Base-by-base conservation (phyloP, 176 grass and related monocot genomes). In the Tuctoria greenei region DNA sequence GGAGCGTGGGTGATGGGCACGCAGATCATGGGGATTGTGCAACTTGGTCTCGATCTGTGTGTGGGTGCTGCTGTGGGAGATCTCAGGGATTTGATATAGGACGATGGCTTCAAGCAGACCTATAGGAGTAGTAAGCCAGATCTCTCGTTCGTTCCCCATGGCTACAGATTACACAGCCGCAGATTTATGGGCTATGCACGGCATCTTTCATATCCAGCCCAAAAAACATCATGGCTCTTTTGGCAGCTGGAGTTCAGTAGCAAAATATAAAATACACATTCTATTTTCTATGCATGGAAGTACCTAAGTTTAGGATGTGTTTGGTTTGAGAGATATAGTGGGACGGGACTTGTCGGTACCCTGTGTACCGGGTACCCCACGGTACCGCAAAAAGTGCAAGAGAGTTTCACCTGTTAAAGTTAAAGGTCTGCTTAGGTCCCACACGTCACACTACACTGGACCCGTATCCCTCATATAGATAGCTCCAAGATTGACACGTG, bases 31-130 rank as follows among this genome's bases (percentile, higher is more conserved):
- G 69, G 13, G 76, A 88, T 84, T 80, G 75, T 80, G 56, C 81
- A 75, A 75, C 86, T 80, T 75, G 81, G 70, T 79, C 41, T 83
- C 55, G 55, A 58, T 58, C 36, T 40, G 55, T 82, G 85, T 72
- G 35, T 49, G 31, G 20, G 57, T 64, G 76, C 7, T 73, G 71
- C 37, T 25, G 35, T 31, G 66, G 44, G 76, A 84, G 81, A 80
- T 84, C 76, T 76, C 81, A 64, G 44, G 46, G 64, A 83, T 83
- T 79, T 69, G 45, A 69, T 83, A 37, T 43, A 20, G 61, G 69
- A 46, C 41, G 36, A 43, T 31, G 65, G 63, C 62, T 39, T 40
- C 18, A 73, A 58, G 50, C 79, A 45, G 76, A 50, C 38, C 73
- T 78, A 60, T 78, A 60, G 71, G 38, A 45, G 36, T 58, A 10